These are phyloP conservation scores for Lactifluus volemus DNA, from an alignment of 768 basidiomycete species.

Conservation along the genomic window DNA sequence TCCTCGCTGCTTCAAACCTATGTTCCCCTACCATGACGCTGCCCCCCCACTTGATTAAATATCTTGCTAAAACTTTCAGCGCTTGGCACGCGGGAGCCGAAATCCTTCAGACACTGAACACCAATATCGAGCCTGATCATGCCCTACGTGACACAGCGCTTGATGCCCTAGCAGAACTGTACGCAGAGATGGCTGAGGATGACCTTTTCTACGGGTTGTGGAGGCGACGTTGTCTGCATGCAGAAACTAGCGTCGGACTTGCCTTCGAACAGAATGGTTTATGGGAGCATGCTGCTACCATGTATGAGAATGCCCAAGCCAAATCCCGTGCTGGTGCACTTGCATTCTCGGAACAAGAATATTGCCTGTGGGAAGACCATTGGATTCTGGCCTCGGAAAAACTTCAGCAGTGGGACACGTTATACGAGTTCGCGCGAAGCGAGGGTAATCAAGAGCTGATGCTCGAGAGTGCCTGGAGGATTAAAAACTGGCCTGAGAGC, in stretches of 20 bases:
- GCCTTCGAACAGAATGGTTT: slow-evolving; percentile 94
- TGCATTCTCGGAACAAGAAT: slow-evolving; percentile 91
- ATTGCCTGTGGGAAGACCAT: slow-evolving; percentile 98
- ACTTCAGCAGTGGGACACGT: slow-evolving; percentile 94
- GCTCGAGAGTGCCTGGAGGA: slow-evolving; percentile 93
- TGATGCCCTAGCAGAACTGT: slow-evolving; percentile 90
- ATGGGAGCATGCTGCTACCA: slow-evolving; percentile 86
- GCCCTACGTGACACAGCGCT: slow-evolving; percentile 73
- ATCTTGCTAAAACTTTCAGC: slow-evolving; percentile 90
- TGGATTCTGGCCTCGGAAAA: slow-evolving; percentile 96
- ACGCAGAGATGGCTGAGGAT: slow-evolving; percentile 92
- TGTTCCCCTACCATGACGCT: slow-evolving; percentile 82
- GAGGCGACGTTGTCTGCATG: slow-evolving; percentile 80
- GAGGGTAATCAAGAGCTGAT: slow-evolving; percentile 89
- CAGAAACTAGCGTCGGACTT: slow-evolving; percentile 81
- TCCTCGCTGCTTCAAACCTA: slow-evolving; percentile 77
- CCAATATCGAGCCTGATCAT: slow-evolving; percentile 71
- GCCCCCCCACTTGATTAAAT: slow-evolving; percentile 93
- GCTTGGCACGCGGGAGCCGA: slow-evolving; percentile 93
- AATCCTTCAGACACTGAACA: slow-evolving; percentile 71
- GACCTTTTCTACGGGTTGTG: slow-evolving; percentile 97
- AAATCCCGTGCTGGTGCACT: slow-evolving; percentile 74
- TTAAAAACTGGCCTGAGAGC: slow-evolving; percentile 84
- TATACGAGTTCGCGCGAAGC: slow-evolving; percentile 81
- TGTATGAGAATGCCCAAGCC: slow-evolving; percentile 86